Conservation (phyloP, 495 filamentous ascomycete species). For the Glarea lozoyensis region DNA sequence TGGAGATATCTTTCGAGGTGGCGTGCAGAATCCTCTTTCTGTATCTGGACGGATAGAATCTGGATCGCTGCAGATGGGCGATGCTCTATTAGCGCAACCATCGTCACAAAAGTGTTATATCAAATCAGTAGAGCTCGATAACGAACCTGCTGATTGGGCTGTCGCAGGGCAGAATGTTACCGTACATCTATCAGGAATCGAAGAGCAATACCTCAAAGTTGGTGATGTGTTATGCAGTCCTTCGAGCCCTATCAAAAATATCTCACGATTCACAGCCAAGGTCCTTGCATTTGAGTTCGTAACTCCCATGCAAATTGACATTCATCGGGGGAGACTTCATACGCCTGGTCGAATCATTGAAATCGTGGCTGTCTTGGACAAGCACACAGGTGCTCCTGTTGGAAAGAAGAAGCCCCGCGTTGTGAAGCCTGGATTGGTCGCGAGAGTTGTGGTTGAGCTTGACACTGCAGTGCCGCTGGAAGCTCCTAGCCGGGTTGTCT, state of each 20-base stretch:
- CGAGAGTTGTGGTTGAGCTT: conserved; percentile 63
- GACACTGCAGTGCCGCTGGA: conserved; percentile 71
- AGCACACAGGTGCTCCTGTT: conserved; percentile 45
- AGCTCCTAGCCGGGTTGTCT: conserved; percentile 64
- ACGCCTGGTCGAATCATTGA: conserved; percentile 62
- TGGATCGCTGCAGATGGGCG: conserved; percentile 75
- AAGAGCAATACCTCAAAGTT: conserved; percentile 65
- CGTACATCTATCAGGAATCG: conserved; percentile 78
- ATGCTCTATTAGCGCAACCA: conserved; percentile 70
- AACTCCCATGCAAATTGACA: conserved; percentile 79
- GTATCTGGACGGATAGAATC: conserved; percentile 81
- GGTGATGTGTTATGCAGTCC: conserved; percentile 80
- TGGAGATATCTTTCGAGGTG: conserved; percentile 69
- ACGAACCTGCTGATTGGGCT: conserved; percentile 69
- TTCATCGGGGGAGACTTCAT: conserved; percentile 78
- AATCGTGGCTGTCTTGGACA: conserved; percentile 67
- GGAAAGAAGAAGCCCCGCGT: conserved; percentile 80
- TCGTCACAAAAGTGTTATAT: conserved; percentile 68
- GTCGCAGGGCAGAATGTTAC: conserved; percentile 90
- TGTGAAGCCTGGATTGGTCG: conserved; percentile 61
- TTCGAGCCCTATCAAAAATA: conserved; percentile 53
- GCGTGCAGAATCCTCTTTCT: conserved; percentile 61
- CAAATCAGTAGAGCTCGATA: conserved; percentile 68
- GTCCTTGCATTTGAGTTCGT: conserved; percentile 82
- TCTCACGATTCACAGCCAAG: conserved; percentile 68